These are phyloP conservation scores for Phoma sp. DNA, from an alignment of 2,329 filamentous ascomycete genomes.

Conservation along the genomic window DNA sequence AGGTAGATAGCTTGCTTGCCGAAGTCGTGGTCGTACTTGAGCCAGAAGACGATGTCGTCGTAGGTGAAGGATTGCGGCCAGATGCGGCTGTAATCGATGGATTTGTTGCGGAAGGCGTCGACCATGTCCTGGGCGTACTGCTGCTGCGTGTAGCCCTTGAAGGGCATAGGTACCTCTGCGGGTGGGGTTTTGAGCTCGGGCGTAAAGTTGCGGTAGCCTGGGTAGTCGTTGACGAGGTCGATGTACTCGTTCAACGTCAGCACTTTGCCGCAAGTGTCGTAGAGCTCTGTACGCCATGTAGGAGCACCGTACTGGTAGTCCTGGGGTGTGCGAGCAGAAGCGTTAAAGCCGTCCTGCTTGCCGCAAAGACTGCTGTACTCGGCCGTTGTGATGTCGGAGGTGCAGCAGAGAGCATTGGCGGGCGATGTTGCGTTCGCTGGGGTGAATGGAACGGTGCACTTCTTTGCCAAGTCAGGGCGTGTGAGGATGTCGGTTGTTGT, in stretches of 20 bases:
- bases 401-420: constrained; percentile 27
- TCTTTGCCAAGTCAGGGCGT: constrained; percentile 66
- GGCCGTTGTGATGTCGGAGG: constrained; percentile 26
- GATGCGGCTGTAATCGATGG: constrained; percentile 45
- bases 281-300: constrained; percentile 67
- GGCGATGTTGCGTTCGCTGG: constrained; percentile 51
- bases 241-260: constrained; percentile 67
- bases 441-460: constrained; percentile 68
- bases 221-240: constrained; percentile 57
- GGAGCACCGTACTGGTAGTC: constrained; percentile 65
- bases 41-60: constrained; percentile 69
- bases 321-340: constrained; percentile 60
- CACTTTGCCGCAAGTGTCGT: constrained; percentile 65
- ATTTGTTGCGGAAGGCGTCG: constrained; percentile 45
- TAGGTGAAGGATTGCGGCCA: constrained; percentile 68
- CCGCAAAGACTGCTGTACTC: constrained; percentile 26
- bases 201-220: constrained; percentile 65
- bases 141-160: constrained; percentile 67
- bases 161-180: constrained; percentile 68
- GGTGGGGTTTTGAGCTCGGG: constrained; percentile 68
- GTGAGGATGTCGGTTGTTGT: constrained; percentile 72
- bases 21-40: constrained; percentile 65
- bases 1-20: constrained; percentile 67
- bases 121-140: constrained; percentile 67
- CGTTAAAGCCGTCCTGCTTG: constrained; percentile 61